Evolutionary conservation across 75 land plant genomes (phyloP).

Genomic region (Pinus albicaulis): DNA sequence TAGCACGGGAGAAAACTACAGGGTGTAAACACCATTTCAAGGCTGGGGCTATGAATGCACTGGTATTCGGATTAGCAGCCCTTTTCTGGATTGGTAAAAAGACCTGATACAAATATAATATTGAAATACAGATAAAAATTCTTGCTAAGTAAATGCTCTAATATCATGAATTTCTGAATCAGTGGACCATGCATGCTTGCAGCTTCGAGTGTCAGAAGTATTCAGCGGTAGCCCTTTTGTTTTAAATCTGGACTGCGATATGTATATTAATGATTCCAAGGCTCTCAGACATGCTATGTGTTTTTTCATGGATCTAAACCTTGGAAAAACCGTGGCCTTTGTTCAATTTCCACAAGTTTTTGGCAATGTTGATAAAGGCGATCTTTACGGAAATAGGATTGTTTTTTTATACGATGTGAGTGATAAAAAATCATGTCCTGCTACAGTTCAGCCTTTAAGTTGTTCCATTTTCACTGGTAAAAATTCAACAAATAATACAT

Average conservation of each 20-base stretch:
- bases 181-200: background rate
- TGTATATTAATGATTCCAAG: slow-evolving; percentile 12
- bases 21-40: slow-evolving; percentile 1
- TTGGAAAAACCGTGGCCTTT: slow-evolving; percentile 11
- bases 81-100: background rate
- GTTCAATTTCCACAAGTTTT: slow-evolving; percentile 24
- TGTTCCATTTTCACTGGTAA: background rate
- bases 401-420: slow-evolving; percentile 14
- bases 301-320: slow-evolving; percentile 17
- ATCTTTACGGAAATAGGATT: slow-evolving; percentile 6
- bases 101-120: background rate
- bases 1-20: slow-evolving; percentile 1
- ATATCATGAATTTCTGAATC: background rate
- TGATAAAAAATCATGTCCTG: background rate
- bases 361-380: slow-evolving; percentile 4
- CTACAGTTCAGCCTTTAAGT: background rate
- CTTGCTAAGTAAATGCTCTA: background rate
- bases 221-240: slow-evolving; percentile 13
- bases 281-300: slow-evolving; percentile 9
- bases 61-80: background rate
- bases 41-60: slow-evolving; percentile 11
- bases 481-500: background rate
- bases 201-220: slow-evolving; percentile 16
- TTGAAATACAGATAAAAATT: background rate
- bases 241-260: slow-evolving; percentile 16